These are phyloP conservation scores for Pugionium cornutum DNA, from an alignment of 345 rosid species.

Conservation along the genomic window DNA sequence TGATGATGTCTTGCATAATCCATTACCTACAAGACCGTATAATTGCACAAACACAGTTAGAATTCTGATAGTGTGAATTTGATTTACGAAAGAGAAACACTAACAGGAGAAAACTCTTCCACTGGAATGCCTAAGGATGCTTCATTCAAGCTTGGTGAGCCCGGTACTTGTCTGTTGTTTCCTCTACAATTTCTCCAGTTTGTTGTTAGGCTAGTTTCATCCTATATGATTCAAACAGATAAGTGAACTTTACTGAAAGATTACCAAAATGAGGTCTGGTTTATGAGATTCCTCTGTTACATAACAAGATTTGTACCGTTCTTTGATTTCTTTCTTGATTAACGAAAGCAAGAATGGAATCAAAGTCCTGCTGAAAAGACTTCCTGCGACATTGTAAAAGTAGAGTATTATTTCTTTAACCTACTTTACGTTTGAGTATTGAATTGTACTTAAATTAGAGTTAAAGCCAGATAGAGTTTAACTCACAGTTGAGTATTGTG, in stretches of 20 bases:
- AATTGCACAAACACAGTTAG: neutral
- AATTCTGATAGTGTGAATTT: neutral
- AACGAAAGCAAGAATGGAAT: constrained; percentile 78
- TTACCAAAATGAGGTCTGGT: neutral
- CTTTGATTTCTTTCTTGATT: constrained; percentile 88
- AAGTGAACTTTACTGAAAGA: constrained; percentile 14
- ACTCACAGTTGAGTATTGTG: constrained; percentile 84
- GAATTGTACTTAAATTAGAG: neutral
- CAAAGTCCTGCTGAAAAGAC: constrained; percentile 89
- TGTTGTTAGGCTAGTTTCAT: constrained; percentile 63
- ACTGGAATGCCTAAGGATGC: constrained; percentile 36
- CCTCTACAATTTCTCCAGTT: constrained; percentile 79
- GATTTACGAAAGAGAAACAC: neutral
- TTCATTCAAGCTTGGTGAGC: constrained; percentile 35
- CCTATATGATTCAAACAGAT: constrained; percentile 19
- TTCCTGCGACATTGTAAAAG: constrained; percentile 55
- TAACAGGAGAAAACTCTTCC: constrained; percentile 41
- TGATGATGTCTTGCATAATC: constrained; percentile 46
- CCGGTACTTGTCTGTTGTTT: constrained; percentile 69
- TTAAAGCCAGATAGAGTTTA: constrained; percentile 18
- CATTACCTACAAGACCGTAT: constrained; percentile 48
- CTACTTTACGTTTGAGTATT: neutral
- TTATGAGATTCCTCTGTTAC: constrained; percentile 6
- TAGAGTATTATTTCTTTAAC: neutral
- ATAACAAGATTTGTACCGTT: constrained; percentile 42